Percentiles rank a stretch among this genome's conserved stretches.
These are phyloP conservation scores for Aegilops sharonensis DNA, from an alignment of 176 grass and related monocot species.

Conservation along the genomic window DNA sequence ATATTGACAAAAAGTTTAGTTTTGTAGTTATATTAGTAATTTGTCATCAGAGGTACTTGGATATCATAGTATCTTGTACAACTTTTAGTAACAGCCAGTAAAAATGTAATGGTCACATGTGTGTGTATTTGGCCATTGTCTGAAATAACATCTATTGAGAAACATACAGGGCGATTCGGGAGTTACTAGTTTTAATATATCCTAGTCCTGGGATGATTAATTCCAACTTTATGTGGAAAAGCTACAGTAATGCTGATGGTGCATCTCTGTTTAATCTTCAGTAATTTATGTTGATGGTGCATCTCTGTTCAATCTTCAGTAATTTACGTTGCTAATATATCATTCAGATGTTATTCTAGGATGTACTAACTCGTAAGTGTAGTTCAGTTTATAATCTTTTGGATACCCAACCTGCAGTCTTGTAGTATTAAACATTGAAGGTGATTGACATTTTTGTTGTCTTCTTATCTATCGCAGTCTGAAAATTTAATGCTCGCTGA, in stretches of 20 bases:
- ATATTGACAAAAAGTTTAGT: not conserved
- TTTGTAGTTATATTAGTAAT: slow-evolving; percentile 9
- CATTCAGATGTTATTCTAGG: not conserved
- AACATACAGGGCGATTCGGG: not conserved
- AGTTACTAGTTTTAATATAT: not conserved
- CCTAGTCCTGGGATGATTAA: not conserved
- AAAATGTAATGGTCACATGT: not conserved
- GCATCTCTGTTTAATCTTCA: slow-evolving; percentile 2
- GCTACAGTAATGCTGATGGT: not conserved
- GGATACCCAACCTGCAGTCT: not conserved
- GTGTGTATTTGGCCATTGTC: not conserved
- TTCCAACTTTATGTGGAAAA: not conserved
- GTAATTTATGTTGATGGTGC: not conserved
- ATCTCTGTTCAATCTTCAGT: slow-evolving; percentile 6
- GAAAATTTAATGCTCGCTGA: slow-evolving; percentile 90
- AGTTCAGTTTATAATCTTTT: slow-evolving; percentile 27
- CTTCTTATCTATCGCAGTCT: slow-evolving; percentile 53
- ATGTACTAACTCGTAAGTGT: slow-evolving; percentile 16
- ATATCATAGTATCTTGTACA: slow-evolving; percentile 3
- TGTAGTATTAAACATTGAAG: slow-evolving; percentile 17
- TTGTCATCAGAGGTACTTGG: not conserved
- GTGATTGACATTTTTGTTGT: slow-evolving; percentile 26
- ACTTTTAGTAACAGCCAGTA: not conserved
- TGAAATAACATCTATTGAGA: not conserved
- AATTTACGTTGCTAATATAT: not conserved